A percentile compares a stretch with the other conserved stretches of the same genome.
Conservation (phyloP, 2,329 filamentous ascomycete genomes). For the Phialophora expanda region DNA sequence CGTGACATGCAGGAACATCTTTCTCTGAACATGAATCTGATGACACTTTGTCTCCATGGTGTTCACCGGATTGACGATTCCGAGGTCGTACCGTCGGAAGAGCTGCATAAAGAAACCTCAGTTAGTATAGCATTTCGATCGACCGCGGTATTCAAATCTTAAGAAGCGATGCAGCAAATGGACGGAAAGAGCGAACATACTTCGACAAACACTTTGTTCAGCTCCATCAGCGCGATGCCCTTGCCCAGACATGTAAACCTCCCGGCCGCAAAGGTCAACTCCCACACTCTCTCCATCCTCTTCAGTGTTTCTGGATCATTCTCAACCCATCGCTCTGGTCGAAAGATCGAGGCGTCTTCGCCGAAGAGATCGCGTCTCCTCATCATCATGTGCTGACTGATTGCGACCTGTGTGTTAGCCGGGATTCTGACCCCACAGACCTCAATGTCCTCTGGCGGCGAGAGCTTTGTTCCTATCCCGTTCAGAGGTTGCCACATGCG, state of each 20-base stretch:
- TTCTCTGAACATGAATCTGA: constrained; percentile 14
- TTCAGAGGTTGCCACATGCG: constrained; percentile 52
- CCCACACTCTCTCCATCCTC: constrained; percentile 42
- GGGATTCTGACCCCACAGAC: constrained; percentile 15
- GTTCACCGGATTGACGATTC: constrained; percentile 12
- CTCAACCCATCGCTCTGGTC: constrained; percentile 46
- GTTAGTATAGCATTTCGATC: not conserved
- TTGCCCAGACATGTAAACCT: constrained; percentile 54
- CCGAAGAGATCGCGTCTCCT: constrained; percentile 11
- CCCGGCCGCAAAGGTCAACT: constrained; percentile 54
- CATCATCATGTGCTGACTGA: constrained; percentile 8
- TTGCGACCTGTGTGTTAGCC: constrained; percentile 5
- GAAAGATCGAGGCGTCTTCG: constrained; percentile 50
- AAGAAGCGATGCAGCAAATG: not conserved
- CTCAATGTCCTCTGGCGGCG: constrained; percentile 47
- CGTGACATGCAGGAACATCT: constrained; percentile 11
- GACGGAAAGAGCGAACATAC: constrained; percentile 41
- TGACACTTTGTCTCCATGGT: constrained; percentile 13
- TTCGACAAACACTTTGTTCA: constrained; percentile 57
- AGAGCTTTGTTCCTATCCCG: constrained; percentile 37
- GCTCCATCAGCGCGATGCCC: constrained; percentile 55
- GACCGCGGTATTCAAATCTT: not conserved
- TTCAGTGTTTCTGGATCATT: constrained; percentile 22
- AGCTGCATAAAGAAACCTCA: not conserved
- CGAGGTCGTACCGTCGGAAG: constrained; percentile 17